Evolutionary conservation across 176 grass and related monocot genomes (phyloP).

Genomic region (Hsuehochloa calcarea): DNA sequence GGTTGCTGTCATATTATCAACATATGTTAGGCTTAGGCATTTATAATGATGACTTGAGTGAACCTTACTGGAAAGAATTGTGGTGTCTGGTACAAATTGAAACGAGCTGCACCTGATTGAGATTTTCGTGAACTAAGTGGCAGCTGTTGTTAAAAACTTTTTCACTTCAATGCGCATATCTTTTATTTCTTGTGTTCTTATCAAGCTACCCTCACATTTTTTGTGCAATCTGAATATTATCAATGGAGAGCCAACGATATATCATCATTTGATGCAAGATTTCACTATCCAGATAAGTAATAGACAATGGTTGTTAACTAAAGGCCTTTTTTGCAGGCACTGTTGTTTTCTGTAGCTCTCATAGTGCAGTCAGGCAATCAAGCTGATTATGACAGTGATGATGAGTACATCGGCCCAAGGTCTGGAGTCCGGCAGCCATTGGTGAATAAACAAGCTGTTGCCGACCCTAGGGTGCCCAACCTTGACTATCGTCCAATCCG

Average conservation of each 20-base stretch:
- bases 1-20: neutral
- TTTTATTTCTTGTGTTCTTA: neutral
- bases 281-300: neutral
- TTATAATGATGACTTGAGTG: neutral
- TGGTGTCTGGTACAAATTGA: neutral
- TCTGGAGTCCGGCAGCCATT: constrained; percentile 56
- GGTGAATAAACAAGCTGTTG: constrained; percentile 53
- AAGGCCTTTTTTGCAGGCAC: constrained; percentile 48
- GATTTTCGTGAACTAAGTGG: neutral
- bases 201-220: neutral
- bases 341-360: constrained; percentile 72
- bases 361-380: constrained; percentile 68
- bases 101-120: neutral
- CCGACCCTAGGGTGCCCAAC: constrained; percentile 57
- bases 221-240: neutral
- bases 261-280: neutral
- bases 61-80: neutral
- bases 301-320: neutral
- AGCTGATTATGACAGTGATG: constrained; percentile 73
- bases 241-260: neutral
- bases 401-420: constrained; percentile 59
- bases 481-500: constrained; percentile 85
- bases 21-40: neutral
- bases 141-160: neutral
- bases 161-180: neutral